phyloP scores from a whole-genome alignment of 2,329 filamentous ascomycete species.

The Clonostachys solani region DNA sequence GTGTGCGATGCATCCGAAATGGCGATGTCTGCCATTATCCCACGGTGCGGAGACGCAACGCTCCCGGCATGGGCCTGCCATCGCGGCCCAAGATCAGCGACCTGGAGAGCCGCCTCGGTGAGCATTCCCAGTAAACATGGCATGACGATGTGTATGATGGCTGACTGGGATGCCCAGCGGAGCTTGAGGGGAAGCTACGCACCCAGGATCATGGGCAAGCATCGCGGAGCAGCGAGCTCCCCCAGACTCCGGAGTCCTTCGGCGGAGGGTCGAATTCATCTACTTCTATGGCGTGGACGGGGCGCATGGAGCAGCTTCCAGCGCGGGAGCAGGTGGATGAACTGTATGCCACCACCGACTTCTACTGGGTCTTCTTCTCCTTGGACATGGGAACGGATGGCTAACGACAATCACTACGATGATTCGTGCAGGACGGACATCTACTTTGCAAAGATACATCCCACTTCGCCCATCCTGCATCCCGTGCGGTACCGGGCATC shows the following conservation, averaged over 20 bases:
- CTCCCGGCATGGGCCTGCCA: constrained; percentile 6
- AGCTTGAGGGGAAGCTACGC: constrained; percentile 14
- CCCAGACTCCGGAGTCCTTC: constrained; percentile 4
- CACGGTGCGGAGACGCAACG: constrained; percentile 13
- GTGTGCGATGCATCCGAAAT: constrained; percentile 14
- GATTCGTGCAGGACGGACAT: constrained; percentile 1
- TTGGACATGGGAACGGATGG: no score
- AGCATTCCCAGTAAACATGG: not conserved
- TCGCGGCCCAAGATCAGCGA: constrained; percentile 17
- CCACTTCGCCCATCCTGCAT: constrained; percentile 70
- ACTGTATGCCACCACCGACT: constrained; percentile 10
- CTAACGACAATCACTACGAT: not conserved
- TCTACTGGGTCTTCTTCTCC: no score
- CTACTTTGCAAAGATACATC: constrained; percentile 72
- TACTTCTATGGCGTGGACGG: constrained; percentile 10
- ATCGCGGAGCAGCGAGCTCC: not conserved
- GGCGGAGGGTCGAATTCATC: not conserved
- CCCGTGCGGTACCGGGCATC: constrained; percentile 66
- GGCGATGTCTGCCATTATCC: constrained; percentile 16
- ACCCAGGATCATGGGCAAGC: constrained; percentile 7
- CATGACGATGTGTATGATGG: not conserved
- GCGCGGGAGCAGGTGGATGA: constrained; percentile 15
- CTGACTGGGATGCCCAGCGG: constrained; percentile 6
- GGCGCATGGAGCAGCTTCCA: constrained; percentile 20
- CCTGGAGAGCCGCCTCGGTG: constrained; percentile 16